These are phyloP conservation scores for Russula griseocarnosa DNA, from an alignment of 768 basidiomycete species.

Conservation along the genomic window DNA sequence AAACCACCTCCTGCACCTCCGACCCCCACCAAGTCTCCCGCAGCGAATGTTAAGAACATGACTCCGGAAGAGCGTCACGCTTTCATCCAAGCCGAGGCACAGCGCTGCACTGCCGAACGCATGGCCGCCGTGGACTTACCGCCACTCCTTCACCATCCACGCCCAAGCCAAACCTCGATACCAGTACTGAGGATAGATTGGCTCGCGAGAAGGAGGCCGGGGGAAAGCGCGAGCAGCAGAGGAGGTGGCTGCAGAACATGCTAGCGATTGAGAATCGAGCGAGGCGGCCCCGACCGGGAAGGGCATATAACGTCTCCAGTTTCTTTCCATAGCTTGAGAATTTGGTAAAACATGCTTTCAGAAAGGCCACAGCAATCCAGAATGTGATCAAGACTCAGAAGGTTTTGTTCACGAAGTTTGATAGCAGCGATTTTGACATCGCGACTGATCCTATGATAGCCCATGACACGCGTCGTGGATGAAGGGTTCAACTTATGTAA, in stretches of 20 bases:
- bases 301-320: no score
- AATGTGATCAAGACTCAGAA: no score
- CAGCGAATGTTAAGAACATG: conserved; percentile 69
- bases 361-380: no score
- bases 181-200: conserved; percentile 78
- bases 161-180: conserved; percentile 58
- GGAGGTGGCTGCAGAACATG: conserved; percentile 74
- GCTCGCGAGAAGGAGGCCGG: conserved; percentile 82
- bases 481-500: no score
- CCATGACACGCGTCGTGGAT: no score
- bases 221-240: conserved; percentile 78
- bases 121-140: conserved; percentile 75
- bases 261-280: conserved; percentile 72
- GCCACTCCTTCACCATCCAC: conserved; percentile 37
- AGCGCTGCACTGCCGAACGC: conserved; percentile 78
- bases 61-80: conserved; percentile 78
- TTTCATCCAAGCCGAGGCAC: conserved; percentile 73
- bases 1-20: conserved; percentile 52
- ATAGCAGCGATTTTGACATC: no score
- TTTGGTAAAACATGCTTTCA: no score
- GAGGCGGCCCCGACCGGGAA: no score
- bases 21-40: conserved; percentile 53
- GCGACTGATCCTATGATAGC: no score
- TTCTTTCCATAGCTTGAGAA: no score
- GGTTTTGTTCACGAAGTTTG: no score